Conservation (phyloP, 441 rosid genomes). For the Pelargonium australe region DNA sequence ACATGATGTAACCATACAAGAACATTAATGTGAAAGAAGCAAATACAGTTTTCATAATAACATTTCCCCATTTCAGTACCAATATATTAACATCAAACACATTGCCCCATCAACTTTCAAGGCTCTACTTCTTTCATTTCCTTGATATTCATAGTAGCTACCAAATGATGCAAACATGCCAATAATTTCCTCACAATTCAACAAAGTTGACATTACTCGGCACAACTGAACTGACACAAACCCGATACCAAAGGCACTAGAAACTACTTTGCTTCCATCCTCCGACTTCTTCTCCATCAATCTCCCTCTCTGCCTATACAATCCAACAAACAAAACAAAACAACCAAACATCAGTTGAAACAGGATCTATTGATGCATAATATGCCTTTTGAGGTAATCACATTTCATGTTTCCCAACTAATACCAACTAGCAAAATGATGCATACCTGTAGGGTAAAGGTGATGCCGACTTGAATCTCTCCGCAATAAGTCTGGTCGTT, state of each 20-base stretch:
- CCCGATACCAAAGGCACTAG: slow-evolving; percentile 11
- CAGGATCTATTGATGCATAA: neutral
- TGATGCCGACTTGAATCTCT: slow-evolving; percentile 58
- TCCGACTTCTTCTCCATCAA: slow-evolving; percentile 39
- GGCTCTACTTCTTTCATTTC: no score
- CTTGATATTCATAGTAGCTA: neutral
- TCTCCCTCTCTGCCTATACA: slow-evolving; percentile 29
- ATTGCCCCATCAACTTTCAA: neutral
- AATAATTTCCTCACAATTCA: no score
- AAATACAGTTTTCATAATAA: no score
- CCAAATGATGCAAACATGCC: neutral
- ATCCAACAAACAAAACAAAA: slow-evolving; percentile 6
- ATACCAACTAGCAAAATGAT: neutral
- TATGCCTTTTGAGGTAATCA: neutral
- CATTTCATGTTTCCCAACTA: no score
- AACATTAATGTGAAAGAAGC: no score
- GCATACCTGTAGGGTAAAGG: slow-evolving; percentile 45
- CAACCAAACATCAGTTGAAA: neutral
- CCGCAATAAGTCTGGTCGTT: slow-evolving; percentile 47
- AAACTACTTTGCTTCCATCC: slow-evolving; percentile 67
- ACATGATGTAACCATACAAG: no score
- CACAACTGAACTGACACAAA: neutral
- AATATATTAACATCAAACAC: neutral
- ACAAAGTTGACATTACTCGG: neutral
- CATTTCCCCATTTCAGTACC: neutral